Evolutionary conservation across 106 monocot species (phyloP).

Genomic region (Dendrobium catenatum): DNA sequence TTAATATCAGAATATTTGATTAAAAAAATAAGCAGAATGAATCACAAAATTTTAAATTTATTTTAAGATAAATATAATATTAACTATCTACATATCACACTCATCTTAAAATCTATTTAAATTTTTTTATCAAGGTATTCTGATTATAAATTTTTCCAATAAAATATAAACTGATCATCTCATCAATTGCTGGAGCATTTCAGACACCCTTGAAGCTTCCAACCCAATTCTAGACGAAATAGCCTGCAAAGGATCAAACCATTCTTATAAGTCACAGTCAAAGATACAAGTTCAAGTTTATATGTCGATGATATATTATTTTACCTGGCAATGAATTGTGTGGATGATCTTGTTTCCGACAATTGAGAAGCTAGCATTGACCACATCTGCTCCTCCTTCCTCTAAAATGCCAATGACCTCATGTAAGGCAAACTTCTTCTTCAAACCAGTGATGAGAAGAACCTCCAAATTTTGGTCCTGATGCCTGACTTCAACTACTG

Average conservation of each 20-base stretch:
- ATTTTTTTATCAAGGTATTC: too few relatives aligned
- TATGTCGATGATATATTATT: not conserved
- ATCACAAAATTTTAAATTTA: too few relatives aligned
- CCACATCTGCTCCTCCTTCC: constrained; percentile 76
- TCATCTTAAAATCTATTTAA: too few relatives aligned
- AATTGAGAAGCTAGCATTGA: constrained; percentile 53
- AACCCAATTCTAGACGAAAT: constrained; percentile 50
- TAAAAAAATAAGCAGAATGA: too few relatives aligned
- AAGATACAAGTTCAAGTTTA: not conserved
- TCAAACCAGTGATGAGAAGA: constrained; percentile 33
- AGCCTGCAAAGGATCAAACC: constrained; percentile 27
- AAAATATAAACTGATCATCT: not conserved
- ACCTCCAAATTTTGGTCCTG: constrained; percentile 53
- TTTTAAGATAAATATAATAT: too few relatives aligned
- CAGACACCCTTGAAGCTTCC: constrained; percentile 52
- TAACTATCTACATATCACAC: too few relatives aligned
- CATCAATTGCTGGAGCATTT: constrained; percentile 38
- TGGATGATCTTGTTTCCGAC: constrained; percentile 53
- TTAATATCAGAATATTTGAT: too few relatives aligned
- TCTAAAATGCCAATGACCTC: constrained; percentile 48
- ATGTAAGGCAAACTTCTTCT: constrained; percentile 31
- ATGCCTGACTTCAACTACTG: constrained; percentile 55
- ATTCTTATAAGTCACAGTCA: not conserved
- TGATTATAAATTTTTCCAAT: too few relatives aligned
- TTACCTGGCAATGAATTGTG: constrained; percentile 72